A percentile compares a stretch with the other conserved stretches of the same genome.
Evolutionary conservation across 169 alveolate genomes (phyloP).

Genomic region (Babesia ovis): DNA sequence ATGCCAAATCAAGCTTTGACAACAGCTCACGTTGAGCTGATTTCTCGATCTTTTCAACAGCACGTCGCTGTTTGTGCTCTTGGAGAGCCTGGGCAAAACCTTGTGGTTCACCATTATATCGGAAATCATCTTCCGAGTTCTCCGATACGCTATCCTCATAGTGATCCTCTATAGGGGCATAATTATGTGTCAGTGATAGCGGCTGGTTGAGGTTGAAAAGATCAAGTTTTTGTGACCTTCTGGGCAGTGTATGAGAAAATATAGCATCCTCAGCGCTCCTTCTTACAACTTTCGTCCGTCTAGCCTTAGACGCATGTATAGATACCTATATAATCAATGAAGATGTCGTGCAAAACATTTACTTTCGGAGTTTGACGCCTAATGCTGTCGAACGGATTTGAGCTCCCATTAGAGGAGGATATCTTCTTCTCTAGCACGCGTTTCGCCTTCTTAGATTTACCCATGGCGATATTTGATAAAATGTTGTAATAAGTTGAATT

Average conservation of each 20-base stretch:
- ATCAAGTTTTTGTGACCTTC: constrained; percentile 44
- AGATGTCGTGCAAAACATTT: background rate
- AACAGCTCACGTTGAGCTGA: constrained; percentile 41
- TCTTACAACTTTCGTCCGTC: constrained; percentile 37
- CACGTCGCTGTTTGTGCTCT: constrained; percentile 49
- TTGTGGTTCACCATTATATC: constrained; percentile 36
- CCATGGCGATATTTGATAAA: background rate
- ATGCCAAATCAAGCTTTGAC: constrained; percentile 44
- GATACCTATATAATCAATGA: background rate
- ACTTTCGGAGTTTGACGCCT: constrained; percentile 10
- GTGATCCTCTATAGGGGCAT: constrained; percentile 59
- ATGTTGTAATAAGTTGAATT: background rate
- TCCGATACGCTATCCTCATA: constrained; percentile 50
- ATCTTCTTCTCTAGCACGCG: background rate
- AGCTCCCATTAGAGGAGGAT: background rate
- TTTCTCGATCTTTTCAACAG: constrained; percentile 29
- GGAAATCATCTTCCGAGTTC: constrained; percentile 54
- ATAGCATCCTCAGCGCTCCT: constrained; percentile 19
- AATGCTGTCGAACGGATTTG: constrained; percentile 26
- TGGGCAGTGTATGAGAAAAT: constrained; percentile 11
- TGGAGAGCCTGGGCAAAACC: constrained; percentile 47
- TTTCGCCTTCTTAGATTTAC: background rate
- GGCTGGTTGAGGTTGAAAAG: constrained; percentile 56
- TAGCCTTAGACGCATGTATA: background rate
- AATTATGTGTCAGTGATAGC: constrained; percentile 43